Percentiles rank a stretch among this genome's conserved stretches.
These are phyloP conservation scores for Pestalotiopsis sp. DNA, from an alignment of 2,329 filamentous ascomycete genomes.

Conservation along the genomic window DNA sequence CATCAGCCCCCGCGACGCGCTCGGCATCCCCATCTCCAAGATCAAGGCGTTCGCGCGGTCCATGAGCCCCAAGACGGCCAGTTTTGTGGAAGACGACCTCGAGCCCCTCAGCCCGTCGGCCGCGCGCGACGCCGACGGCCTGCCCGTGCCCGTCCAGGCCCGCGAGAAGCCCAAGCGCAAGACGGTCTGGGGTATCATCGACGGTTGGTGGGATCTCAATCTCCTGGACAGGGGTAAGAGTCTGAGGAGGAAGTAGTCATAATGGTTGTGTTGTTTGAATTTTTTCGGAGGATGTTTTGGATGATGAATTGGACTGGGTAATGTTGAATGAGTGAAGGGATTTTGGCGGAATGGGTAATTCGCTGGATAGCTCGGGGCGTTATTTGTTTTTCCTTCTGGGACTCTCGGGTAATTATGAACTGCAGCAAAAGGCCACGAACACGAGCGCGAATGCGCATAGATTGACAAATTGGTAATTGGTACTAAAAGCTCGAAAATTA, in stretches of 20 bases:
- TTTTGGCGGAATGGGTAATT: background rate
- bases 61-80: slow-evolving; percentile 19
- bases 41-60: slow-evolving; percentile 17
- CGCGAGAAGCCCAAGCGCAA: slow-evolving; percentile 41
- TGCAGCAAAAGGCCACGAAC: background rate
- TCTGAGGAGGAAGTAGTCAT: slow-evolving; percentile 21
- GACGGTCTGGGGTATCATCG: slow-evolving; percentile 51
- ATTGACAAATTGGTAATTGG: background rate
- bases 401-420: background rate
- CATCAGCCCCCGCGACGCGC: slow-evolving; percentile 27
- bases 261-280: background rate
- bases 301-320: background rate
- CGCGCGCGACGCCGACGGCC: slow-evolving; percentile 13
- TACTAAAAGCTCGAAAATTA: background rate
- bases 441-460: background rate
- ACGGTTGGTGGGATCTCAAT: slow-evolving; percentile 60
- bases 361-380: background rate
- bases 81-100: slow-evolving; percentile 21
- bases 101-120: slow-evolving; percentile 26
- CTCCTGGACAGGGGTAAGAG: slow-evolving; percentile 47
- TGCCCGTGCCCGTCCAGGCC: slow-evolving; percentile 6
- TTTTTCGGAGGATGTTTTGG: background rate
- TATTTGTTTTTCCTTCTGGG: background rate
- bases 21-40: slow-evolving; percentile 30
- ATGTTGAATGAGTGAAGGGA: slow-evolving; percentile 24